Evolutionary conservation across 179 eudicot species (phyloP).

Genomic region (Corrigiola litoralis): DNA sequence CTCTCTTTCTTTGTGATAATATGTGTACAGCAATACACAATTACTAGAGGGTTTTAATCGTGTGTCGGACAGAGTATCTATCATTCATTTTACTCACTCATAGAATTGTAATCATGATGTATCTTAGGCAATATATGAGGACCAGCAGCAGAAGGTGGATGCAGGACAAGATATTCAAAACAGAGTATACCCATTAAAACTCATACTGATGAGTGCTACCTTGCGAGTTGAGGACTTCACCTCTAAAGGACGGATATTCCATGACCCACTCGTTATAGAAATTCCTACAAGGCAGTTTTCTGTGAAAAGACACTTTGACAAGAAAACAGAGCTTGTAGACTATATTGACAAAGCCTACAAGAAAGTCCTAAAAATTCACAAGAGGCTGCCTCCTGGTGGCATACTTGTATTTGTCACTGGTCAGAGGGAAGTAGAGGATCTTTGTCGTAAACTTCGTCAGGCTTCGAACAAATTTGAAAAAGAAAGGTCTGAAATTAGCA

Average conservation of each 20-base stretch:
- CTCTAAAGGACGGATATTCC: conserved; percentile 55
- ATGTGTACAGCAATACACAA: not conserved
- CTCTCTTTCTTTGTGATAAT: not conserved
- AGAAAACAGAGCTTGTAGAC: conserved; percentile 63
- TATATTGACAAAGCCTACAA: conserved; percentile 87
- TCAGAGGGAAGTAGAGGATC: conserved; percentile 79
- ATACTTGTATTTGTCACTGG: conserved; percentile 95
- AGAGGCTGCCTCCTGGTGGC: conserved; percentile 87
- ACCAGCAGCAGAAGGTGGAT: conserved; percentile 46
- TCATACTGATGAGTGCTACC: conserved; percentile 97
- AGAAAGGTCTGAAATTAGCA: conserved; percentile 21
- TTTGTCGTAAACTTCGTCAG: conserved; percentile 66
- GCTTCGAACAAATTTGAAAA: conserved; percentile 53
- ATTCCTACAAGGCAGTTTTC: conserved; percentile 68
- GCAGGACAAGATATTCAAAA: conserved; percentile 45
- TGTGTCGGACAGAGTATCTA: not conserved
- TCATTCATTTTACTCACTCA: not conserved
- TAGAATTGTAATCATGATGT: conserved; percentile 4
- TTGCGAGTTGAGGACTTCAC: conserved; percentile 82
- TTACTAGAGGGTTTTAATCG: not conserved
- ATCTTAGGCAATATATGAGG: conserved; percentile 45
- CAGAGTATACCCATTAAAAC: conserved; percentile 63
- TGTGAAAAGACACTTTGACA: conserved; percentile 64
- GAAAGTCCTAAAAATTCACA: conserved; percentile 84
- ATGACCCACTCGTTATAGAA: conserved; percentile 58